phyloP scores from a whole-genome alignment of 2,329 filamentous ascomycete species.

The Gnomoniopsis sp. region DNA sequence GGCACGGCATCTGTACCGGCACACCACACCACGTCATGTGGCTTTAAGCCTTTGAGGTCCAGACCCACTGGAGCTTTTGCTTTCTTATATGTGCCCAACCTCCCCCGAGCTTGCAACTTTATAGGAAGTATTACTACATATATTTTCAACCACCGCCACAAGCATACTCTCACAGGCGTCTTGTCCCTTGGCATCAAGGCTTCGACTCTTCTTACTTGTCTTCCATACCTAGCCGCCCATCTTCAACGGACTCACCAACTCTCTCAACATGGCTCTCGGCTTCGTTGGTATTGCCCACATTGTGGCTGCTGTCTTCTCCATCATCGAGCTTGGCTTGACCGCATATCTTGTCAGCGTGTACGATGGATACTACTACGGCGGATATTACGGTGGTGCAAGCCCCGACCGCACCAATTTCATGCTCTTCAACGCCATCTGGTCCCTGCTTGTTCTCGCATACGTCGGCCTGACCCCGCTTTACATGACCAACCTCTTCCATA shows the following conservation, averaged over 20 bases:
- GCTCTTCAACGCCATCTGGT: constrained; percentile 77
- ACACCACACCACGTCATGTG: not conserved
- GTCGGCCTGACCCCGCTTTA: constrained; percentile 65
- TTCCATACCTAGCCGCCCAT: not conserved
- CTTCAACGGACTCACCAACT: not conserved
- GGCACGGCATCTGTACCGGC: not conserved
- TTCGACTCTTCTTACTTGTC: not conserved
- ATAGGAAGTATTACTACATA: not conserved
- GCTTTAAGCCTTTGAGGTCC: no score
- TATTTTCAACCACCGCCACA: not conserved
- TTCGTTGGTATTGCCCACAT: constrained; percentile 63
- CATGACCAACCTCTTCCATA: constrained; percentile 58
- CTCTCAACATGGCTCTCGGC: constrained; percentile 45
- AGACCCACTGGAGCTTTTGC: no score
- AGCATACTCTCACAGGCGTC: not conserved
- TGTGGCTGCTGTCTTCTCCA: constrained; percentile 62
- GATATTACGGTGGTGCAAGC: constrained; percentile 22
- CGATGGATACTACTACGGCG: constrained; percentile 27
- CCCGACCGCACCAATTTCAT: constrained; percentile 69
- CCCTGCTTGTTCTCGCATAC: constrained; percentile 67
- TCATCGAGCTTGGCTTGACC: constrained; percentile 73
- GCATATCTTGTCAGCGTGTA: constrained; percentile 59
- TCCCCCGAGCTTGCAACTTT: not conserved
- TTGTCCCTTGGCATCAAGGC: no score
- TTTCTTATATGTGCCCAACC: not conserved